Percentiles rank a stretch among this genome's conserved stretches.
phyloP scores from a whole-genome alignment of 1,139 yeast genomes.

The Yamadazyma conglobata region DNA sequence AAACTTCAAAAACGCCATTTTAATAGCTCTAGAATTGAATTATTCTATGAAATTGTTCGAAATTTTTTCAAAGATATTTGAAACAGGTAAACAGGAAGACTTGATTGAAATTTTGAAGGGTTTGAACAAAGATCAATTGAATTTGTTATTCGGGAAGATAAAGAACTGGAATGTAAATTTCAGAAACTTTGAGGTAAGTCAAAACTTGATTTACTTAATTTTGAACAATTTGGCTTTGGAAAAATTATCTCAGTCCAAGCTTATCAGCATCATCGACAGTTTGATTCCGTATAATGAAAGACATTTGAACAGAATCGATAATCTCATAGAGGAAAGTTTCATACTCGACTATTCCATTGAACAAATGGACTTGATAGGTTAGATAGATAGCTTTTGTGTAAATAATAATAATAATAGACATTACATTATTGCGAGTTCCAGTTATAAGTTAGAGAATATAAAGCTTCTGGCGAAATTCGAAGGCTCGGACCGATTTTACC shows the following conservation, averaged over 20 bases:
- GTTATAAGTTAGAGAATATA: too few species aligned
- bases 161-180: conserved; percentile 96
- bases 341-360: conserved; percentile 80
- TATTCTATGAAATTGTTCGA: conserved; percentile 83
- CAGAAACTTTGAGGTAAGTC: conserved; percentile 75
- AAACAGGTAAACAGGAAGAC: conserved; percentile 41
- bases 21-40: conserved; percentile 77
- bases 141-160: conserved; percentile 62
- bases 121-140: conserved; percentile 59
- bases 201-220: conserved; percentile 65
- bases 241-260: conserved; percentile 56
- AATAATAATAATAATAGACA: too few species aligned
- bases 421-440: too few species aligned
- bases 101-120: conserved; percentile 63
- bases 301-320: conserved; percentile 74
- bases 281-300: conserved; percentile 85
- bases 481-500: too few species aligned
- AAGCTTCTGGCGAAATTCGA: too few species aligned
- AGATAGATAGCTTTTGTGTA: too few species aligned
- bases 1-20: conserved; percentile 87
- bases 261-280: conserved; percentile 66
- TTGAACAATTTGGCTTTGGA: conserved; percentile 53
- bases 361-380: conserved; percentile 51
- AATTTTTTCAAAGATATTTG: conserved; percentile 58
- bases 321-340: conserved; percentile 78